Evolutionary conservation across 495 filamentous ascomycete genomes (phyloP), one percentile per base, ranked within the genome.

Genomic region (Aspergillus bertholletiae): DNA sequence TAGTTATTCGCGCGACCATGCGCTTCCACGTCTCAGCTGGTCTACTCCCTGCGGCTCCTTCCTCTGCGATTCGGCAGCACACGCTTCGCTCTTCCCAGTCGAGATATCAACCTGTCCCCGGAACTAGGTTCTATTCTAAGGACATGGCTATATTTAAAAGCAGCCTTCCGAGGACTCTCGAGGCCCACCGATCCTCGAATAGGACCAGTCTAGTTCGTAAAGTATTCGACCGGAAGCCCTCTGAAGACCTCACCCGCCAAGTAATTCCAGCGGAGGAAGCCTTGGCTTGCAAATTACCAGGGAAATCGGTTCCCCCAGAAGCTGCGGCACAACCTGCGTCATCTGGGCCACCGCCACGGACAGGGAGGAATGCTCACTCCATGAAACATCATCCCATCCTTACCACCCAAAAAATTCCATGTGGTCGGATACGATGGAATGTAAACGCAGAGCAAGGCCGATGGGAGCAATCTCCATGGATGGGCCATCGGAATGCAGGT

Each of bases 171-270:
- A 73, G 72, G 49, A 83, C 81, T 3, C 69, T 83, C 40, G 74
- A 79, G 51, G 77, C 78, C 20, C 80, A 83, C 59, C 78, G 79
- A 34, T 59, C 58, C 7, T 60, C 66, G 12, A 84, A 84, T 58
- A 70, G 74, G 48, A 67, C 69, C 22, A 59, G 69, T 17, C 46
- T 78, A 24, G 67, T 81, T 27, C 76, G 77, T 34, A 76, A 73
- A 53, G 40, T 69, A 3, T 8, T 51, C 13, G 27, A 2, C n/a
- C 40, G 37, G 18, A 21, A 46, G 49, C 28, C 32, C 12, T 21
- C 30, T 4, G 23, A 45, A 23, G 17, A 40, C 21, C 17, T 57
- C 28, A 53, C 52, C 28, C 48, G 51, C 11, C 52, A 54, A 24
- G 35, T 49, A 21, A 40, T 47, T 20, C 45, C 60, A 3, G 24